Evolutionary conservation across 179 eudicot genomes (phyloP), one percentile per base, ranked within the genome.

Genomic region (Pouteria campechiana): DNA sequence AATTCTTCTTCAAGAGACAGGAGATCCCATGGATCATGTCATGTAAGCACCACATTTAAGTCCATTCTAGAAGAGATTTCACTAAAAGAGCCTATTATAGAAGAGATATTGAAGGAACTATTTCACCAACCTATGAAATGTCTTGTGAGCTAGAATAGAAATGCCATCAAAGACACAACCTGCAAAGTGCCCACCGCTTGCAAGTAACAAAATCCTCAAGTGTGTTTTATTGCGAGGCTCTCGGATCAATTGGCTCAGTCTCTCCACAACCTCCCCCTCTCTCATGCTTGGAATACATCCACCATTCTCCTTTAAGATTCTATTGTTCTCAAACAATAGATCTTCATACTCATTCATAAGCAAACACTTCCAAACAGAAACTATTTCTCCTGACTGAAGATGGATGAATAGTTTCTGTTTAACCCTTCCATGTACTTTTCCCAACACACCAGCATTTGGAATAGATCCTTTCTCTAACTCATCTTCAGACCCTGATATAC

Each of bases 141-240:
- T 85, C 55, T 89, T 89, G 52, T 76, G 79, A 42, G 89, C 86
- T 62, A 89, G 75, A 76, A 72, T 67, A 15, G 68, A 63, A 48
- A 65, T 76, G 18, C 95, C 97, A 72, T 85, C 93, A 65, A 89
- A 85, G 22, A 89, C 97, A 50, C 97, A 85, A 2, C 97, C 97
- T 33, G 97, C 93, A 65, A 89, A 85, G 54, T 89, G 97, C 36
- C 95, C 97, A 53, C 97, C 95, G 40, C 75, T 74, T 1, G 79
- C 85, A 65, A 89, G 82, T 51, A 89, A 70, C 45, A 89, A 75
- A 34, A 89, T 57, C 73, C 97, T 81, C 50, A 85, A 60, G 46
- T 44, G 44, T 23, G 81, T 61, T 25, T 47, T 63, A 63, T 85
- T 62, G 40, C 95, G 73, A 44, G 83, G 75, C 63, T 89, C 93